Evolutionary conservation across 2,329 filamentous ascomycete species (phyloP), one percentile per base, ranked within the genome.

Genomic region (Fusarium sp.): DNA sequence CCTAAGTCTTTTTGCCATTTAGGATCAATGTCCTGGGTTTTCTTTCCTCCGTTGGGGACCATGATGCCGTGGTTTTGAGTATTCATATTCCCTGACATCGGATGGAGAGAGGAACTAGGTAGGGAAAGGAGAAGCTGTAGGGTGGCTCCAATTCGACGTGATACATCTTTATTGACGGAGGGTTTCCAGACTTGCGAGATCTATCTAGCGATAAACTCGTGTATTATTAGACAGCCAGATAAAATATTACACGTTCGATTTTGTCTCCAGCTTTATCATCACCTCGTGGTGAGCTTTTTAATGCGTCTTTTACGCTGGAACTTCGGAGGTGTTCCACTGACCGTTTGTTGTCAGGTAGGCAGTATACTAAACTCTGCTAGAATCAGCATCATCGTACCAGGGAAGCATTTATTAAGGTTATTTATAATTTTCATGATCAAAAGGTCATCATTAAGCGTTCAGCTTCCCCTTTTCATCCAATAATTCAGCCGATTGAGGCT

Each of bases 211-310:
- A 30, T 30, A 30, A 9, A 30, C 28, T 9, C 28, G 28, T 6
- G 28, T 30, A 9, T 30, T 30, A 7, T 30, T 6, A 30, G 28
- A 30, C 9, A 30, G 28, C 9, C 28, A 30, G 28, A 30, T 30
- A 30, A 22, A 5, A 30, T 15, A 18, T 50, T 24, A 4, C 6
- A 8, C 7, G 4, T n/a, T 15, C 44, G 11, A 7, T n/a, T 12
- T 13, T n/a, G 5, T 18, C 7, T 31, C 5, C 3, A n/a, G 3
- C 4, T 16, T 12, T 4, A 30, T 30, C 4, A 7, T 16, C 22
- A 26, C 13, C 45, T 44, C 14, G 14, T 41, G 39, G 5, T 16
- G n/a, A 41, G 14, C 39, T 41, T 41, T 5, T 24, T 11, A 15
- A 24, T 18, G 4, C n/a, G 2, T 42, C 39, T 42, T 7, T 12